Conservation (phyloP, 345 rosid genomes). For the Passiflora organensis region DNA sequence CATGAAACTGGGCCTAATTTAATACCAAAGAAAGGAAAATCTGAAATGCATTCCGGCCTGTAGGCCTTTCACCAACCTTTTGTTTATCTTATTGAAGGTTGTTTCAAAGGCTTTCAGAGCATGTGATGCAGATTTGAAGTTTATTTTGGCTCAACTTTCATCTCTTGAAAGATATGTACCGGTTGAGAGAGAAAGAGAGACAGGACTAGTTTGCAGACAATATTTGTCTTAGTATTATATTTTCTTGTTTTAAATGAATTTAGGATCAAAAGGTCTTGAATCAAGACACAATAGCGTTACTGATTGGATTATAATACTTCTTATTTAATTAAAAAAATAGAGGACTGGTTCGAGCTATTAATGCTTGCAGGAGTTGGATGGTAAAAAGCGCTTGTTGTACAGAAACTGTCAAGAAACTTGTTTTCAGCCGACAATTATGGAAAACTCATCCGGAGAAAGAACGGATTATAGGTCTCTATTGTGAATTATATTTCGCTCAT, state of each 20-base stretch:
- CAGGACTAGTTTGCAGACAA: no score
- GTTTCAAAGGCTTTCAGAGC: constrained; percentile 12
- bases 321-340: not conserved
- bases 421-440: constrained; percentile 6
- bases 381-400: constrained; percentile 13
- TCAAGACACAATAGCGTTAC: no score
- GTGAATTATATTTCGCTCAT: no score
- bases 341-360: constrained; percentile 1
- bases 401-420: constrained; percentile 12
- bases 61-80: not conserved
- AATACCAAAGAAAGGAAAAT: not conserved
- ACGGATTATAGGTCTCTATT: no score
- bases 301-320: no score
- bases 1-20: no score
- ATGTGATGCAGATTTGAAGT: not conserved
- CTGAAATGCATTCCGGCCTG: no score
- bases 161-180: not conserved
- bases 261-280: no score
- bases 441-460: no score
- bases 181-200: no score
- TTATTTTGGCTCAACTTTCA: constrained; percentile 15
- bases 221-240: no score
- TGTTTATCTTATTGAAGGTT: constrained; percentile 11
- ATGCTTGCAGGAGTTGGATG: not conserved
- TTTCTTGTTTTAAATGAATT: no score